phyloP scores from a whole-genome alignment of 352 stramenopile genomes.

The Phytophthora sp. region DNA sequence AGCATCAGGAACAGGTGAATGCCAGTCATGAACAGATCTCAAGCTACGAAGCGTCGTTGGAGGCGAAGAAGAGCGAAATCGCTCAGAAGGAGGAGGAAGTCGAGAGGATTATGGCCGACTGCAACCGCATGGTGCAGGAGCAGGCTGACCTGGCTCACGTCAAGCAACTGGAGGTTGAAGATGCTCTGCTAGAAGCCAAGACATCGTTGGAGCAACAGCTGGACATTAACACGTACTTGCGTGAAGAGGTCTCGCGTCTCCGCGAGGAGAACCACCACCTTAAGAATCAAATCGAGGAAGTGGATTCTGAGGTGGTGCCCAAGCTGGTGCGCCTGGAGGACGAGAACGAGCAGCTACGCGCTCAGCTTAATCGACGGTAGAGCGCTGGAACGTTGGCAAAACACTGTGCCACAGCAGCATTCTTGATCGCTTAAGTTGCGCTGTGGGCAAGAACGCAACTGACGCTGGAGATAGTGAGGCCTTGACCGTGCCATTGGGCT shows the following conservation, averaged over 20 bases:
- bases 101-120: slow-evolving; percentile 84
- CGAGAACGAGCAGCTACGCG: slow-evolving; percentile 81
- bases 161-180: slow-evolving; percentile 87
- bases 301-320: slow-evolving; percentile 83
- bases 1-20: slow-evolving; percentile 77
- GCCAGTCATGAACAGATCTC: slow-evolving; percentile 70
- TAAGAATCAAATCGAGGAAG: slow-evolving; percentile 89
- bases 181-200: slow-evolving; percentile 84
- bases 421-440: neutral
- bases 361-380: slow-evolving; percentile 41
- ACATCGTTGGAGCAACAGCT: slow-evolving; percentile 86
- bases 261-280: slow-evolving; percentile 87
- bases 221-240: slow-evolving; percentile 85
- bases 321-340: slow-evolving; percentile 85
- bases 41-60: slow-evolving; percentile 71
- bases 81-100: slow-evolving; percentile 77
- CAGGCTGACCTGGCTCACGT: slow-evolving; percentile 75
- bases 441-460: slow-evolving; percentile 3
- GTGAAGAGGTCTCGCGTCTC: slow-evolving; percentile 76
- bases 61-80: slow-evolving; percentile 70
- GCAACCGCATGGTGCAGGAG: slow-evolving; percentile 87
- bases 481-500: slow-evolving; percentile 9
- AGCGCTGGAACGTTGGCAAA: slow-evolving; percentile 6
- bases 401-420: neutral
- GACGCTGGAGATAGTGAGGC: slow-evolving; percentile 4